Percentiles rank a stretch among this genome's conserved stretches.
Conservation (phyloP, 257 asterid species). For the Nicotiana knightiana region DNA sequence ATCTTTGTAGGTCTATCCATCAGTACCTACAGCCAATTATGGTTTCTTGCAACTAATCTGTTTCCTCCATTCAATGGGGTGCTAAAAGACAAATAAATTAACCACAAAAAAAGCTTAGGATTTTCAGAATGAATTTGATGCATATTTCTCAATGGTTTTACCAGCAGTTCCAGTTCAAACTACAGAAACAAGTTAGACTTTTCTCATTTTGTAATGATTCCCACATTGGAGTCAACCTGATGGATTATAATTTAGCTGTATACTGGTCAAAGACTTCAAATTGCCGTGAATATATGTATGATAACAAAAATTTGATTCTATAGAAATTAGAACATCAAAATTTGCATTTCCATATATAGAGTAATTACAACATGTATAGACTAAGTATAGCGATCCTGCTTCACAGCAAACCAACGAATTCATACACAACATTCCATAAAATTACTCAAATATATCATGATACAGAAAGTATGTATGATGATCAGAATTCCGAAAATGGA, state of each 20-base stretch:
- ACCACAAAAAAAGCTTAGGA: neutral
- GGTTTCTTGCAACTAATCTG: neutral
- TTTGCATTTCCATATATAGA: too few relatives aligned
- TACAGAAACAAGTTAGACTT: neutral
- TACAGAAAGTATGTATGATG: too few relatives aligned
- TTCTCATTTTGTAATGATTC: neutral
- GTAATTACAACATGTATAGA: too few relatives aligned
- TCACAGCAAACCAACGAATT: neutral
- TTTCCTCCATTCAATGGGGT: neutral
- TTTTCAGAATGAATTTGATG: neutral
- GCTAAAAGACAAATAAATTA: neutral
- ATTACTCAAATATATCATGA: too few relatives aligned
- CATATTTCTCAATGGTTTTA: neutral
- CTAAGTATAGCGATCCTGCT: too few relatives aligned
- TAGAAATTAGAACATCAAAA: too few relatives aligned
- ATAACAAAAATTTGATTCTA: neutral
- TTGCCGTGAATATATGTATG: neutral
- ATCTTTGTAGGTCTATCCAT: neutral
- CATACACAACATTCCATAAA: neutral
- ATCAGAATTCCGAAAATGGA: neutral
- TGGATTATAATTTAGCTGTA: neutral
- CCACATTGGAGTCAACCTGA: neutral
- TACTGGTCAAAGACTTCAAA: neutral
- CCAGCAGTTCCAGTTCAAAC: neutral
- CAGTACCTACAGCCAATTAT: neutral